Conservation (phyloP, 495 filamentous ascomycete species). For the Copromyces sp. region DNA sequence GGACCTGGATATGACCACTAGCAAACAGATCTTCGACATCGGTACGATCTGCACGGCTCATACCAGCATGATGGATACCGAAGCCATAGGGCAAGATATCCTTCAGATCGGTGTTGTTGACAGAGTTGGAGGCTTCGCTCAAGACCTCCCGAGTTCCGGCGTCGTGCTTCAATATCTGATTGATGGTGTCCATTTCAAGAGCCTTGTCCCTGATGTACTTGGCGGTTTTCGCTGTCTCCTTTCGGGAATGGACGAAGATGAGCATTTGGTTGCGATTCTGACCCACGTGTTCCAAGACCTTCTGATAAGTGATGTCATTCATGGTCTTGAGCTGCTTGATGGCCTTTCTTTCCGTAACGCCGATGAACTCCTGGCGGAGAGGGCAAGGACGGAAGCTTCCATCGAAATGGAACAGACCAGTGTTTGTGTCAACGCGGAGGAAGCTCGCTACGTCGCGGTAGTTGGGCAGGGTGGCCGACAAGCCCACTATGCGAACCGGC, state of each 20-base stretch:
- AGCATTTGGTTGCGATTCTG: slow-evolving; percentile 90
- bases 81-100: slow-evolving; percentile 94
- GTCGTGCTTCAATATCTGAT: slow-evolving; percentile 88
- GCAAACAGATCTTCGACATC: slow-evolving; percentile 92
- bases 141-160: slow-evolving; percentile 84
- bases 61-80: slow-evolving; percentile 95
- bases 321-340: slow-evolving; percentile 99
- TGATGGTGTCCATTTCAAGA: slow-evolving; percentile 89
- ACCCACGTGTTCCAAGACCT: slow-evolving; percentile 94
- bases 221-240: slow-evolving; percentile 96
- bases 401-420: slow-evolving; percentile 93
- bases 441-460: slow-evolving; percentile 96
- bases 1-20: slow-evolving; percentile 82
- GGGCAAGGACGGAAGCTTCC: slow-evolving; percentile 89
- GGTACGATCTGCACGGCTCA: slow-evolving; percentile 85
- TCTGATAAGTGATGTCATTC: slow-evolving; percentile 98
- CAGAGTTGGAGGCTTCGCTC: slow-evolving; percentile 70
- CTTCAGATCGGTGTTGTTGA: slow-evolving; percentile 81
- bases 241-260: slow-evolving; percentile 95
- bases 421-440: slow-evolving; percentile 76
- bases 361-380: slow-evolving; percentile 92
- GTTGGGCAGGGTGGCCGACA: slow-evolving; percentile 93
- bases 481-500: slow-evolving; percentile 77
- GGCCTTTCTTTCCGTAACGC: slow-evolving; percentile 93
- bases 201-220: slow-evolving; percentile 95